These are phyloP conservation scores for Trichophyton simii DNA, from an alignment of 2,329 filamentous ascomycete genomes.

Conservation along the genomic window DNA sequence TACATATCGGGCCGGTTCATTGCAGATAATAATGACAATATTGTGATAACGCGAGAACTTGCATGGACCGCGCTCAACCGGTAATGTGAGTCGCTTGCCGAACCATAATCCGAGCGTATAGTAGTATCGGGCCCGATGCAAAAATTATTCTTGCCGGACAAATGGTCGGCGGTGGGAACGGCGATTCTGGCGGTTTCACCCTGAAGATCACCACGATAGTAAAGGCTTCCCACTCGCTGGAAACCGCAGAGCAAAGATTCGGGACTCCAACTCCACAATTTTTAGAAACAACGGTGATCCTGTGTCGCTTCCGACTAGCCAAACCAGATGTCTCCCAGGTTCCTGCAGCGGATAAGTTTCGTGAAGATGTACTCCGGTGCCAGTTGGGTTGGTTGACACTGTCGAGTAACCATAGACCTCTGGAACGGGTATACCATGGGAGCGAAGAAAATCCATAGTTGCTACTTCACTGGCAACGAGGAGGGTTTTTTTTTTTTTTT, in stretches of 20 bases:
- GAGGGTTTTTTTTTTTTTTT: slow-evolving; percentile 10
- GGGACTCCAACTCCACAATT: slow-evolving; percentile 14
- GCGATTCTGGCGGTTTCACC: not conserved
- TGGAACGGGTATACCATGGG: slow-evolving; percentile 25
- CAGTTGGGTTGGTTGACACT: slow-evolving; percentile 24
- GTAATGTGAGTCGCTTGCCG: not conserved
- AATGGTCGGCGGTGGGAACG: not conserved
- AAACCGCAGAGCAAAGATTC: slow-evolving; percentile 15
- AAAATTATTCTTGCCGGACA: not conserved
- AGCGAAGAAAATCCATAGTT: slow-evolving; percentile 17
- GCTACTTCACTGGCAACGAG: slow-evolving; percentile 22
- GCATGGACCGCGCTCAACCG: not conserved
- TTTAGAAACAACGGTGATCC: slow-evolving; percentile 13
- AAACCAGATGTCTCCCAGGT: slow-evolving; percentile 23
- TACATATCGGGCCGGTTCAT: no score
- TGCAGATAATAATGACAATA: not conserved
- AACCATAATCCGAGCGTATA: not conserved
- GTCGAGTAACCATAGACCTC: slow-evolving; percentile 25
- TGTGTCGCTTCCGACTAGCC: slow-evolving; percentile 6
- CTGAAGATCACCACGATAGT: not conserved
- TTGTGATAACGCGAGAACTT: not conserved
- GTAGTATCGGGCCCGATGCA: not conserved
- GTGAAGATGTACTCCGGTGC: slow-evolving; percentile 32
- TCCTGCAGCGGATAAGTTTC: slow-evolving; percentile 23
- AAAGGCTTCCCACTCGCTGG: not conserved